Conservation (phyloP, 225 moss, liverwort and hornwort species). For the Takakia lepidozioides region DNA sequence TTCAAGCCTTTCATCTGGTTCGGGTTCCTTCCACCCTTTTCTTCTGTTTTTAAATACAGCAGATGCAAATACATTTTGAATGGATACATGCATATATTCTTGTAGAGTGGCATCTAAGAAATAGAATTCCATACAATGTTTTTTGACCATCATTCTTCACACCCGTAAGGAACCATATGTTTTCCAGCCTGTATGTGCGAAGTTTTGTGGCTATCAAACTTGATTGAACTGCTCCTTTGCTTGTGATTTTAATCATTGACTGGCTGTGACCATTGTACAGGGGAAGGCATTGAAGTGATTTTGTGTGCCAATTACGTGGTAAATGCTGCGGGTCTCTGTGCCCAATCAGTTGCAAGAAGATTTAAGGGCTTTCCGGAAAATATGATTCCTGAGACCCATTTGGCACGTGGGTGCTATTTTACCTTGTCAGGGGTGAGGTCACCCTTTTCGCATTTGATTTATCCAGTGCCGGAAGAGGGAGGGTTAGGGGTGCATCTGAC, state of each 20-base stretch:
- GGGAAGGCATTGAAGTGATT: conserved; percentile 31
- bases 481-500: conserved; percentile 93
- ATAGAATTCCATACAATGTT: too few species aligned
- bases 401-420: conserved; percentile 88
- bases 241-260: too few species aligned
- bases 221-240: too few species aligned
- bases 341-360: conserved; percentile 69
- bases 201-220: too few species aligned
- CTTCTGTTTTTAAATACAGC: too few species aligned
- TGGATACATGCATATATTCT: too few species aligned
- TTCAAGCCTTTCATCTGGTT: conserved; percentile 40
- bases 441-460: conserved; percentile 78
- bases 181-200: too few species aligned
- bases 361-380: conserved; percentile 52
- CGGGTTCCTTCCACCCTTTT: neutral
- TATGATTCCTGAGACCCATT: conserved; percentile 59
- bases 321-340: conserved; percentile 80
- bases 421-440: conserved; percentile 63
- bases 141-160: too few species aligned
- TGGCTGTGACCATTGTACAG: conserved; percentile 30
- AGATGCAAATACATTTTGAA: too few species aligned
- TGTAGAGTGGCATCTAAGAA: too few species aligned
- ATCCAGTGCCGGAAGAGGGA: conserved; percentile 94
- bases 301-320: conserved; percentile 72
- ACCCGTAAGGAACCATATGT: too few species aligned